Percentiles rank a stretch among this genome's conserved stretches.
These are phyloP conservation scores for Moniliophthora roreri DNA, from an alignment of 1,284 basidiomycete species.

Conservation along the genomic window DNA sequence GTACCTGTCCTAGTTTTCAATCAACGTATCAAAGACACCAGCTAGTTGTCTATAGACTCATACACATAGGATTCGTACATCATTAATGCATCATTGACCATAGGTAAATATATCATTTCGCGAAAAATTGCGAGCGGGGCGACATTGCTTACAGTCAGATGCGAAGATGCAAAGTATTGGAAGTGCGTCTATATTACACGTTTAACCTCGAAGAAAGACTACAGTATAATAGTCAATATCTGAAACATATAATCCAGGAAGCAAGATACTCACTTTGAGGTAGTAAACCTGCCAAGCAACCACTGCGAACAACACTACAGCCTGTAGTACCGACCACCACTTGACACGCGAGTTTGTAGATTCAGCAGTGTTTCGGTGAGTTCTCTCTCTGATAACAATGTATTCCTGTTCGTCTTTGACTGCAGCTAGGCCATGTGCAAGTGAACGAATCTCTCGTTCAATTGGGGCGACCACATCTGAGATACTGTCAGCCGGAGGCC, in stretches of 20 bases:
- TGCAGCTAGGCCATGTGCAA: constrained; percentile 83
- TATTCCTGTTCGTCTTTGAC: constrained; percentile 99
- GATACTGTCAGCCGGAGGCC: constrained; percentile 7
- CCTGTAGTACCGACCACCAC: constrained; percentile 97
- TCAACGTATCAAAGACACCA: too few species aligned
- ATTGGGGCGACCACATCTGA: constrained; percentile 87
- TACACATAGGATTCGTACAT: too few species aligned
- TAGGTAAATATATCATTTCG: too few species aligned
- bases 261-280: constrained; percentile 69
- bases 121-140: too few species aligned
- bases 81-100: too few species aligned
- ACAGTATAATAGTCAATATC: constrained; percentile 11
- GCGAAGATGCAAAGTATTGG: too few species aligned
- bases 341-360: constrained; percentile 96
- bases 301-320: constrained; percentile 83
- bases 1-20: too few species aligned
- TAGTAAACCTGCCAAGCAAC: constrained; percentile 99
- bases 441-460: constrained; percentile 89
- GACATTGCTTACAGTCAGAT: too few species aligned
- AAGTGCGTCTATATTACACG: constrained; percentile 69
- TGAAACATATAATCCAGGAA: background rate
- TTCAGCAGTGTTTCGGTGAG: constrained; percentile 93
- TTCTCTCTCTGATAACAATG: constrained; percentile 90
- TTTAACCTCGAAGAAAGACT: constrained; percentile 95
- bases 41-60: too few species aligned